Base-by-base conservation (phyloP, 805 yeast species). In the Yarrowia sp. region DNA sequence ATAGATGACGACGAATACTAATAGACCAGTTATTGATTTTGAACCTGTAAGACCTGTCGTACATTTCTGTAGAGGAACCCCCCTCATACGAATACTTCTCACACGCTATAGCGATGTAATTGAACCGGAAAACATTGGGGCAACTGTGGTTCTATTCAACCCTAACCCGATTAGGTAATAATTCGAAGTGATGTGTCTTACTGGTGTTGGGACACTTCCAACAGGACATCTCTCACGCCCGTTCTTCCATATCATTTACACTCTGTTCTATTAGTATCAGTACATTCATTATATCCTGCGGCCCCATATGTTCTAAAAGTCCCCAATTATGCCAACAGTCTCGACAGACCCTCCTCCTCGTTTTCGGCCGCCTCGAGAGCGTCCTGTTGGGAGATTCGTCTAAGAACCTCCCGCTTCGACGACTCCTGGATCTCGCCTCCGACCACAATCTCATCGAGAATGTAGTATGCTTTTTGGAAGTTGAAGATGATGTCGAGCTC, bases 401-500 rank as follows among this genome's bases (percentile, higher is more conserved):
- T 84, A 71, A 94, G 79, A 1, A 92, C 92, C 74, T 91, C 97
- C 68, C 87, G 85, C 72, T 88, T 87, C 14, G 94, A 89, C 53
- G 91, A 85, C 76, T 95, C 99, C 72, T 90, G 90, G 22, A 95
- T 78, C 63, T 89, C 88, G 0, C 99, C 99, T 73, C 93, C 97
- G 71, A 94, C 84, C 63, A 95, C 79, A 73, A 95, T 82, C 77
- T 95, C 99, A 77, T 95, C 97, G 72, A 95, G 81, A 12, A 95
- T 89, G 78, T 91, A 90, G 77, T 95, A 95, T 0, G 98, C 98
- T 76, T 91, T 90, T 73, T 90, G 91, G 80, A 95, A 95, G 75
- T 96, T 95, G 84, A 95, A 95, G 63, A 95, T 95, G 71, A 95
- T 95, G 79, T 95, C 99, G 74, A 95, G 82, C 77, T 95, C 99